Evolutionary conservation across 2,329 filamentous ascomycete species (phyloP).

Genomic region (Fusarium haematococcum): DNA sequence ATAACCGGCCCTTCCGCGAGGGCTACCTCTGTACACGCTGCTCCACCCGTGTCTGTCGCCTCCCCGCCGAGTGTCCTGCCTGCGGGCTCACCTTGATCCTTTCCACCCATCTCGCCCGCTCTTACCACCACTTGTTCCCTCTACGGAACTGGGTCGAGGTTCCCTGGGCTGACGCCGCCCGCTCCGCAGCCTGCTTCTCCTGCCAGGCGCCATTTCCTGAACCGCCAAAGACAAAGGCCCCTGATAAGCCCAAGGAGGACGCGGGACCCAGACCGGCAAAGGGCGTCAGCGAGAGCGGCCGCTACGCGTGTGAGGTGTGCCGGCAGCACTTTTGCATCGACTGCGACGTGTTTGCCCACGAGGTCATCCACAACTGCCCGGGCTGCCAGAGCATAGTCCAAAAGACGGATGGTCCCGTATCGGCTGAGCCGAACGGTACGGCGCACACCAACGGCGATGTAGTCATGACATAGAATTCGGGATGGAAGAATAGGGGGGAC

Average conservation of each 20-base stretch:
- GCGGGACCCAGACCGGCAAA: conserved; percentile 53
- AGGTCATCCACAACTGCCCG: conserved; percentile 95
- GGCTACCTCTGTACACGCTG: conserved; percentile 95
- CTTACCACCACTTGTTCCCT: conserved; percentile 93
- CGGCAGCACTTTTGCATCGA: conserved; percentile 95
- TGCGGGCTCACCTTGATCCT: conserved; percentile 94
- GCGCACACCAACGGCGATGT: conserved; percentile 56
- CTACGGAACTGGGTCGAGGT: conserved; percentile 93
- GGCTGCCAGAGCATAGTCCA: conserved; percentile 75
- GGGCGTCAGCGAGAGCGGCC: conserved; percentile 84
- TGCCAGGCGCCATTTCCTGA: conserved; percentile 81
- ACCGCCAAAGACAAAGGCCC: conserved; percentile 41
- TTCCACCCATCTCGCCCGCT: conserved; percentile 92
- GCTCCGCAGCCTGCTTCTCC: conserved; percentile 77
- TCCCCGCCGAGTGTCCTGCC: conserved; percentile 91
- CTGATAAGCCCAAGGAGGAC: conserved; percentile 41
- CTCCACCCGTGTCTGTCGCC: conserved; percentile 85
- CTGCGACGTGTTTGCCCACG: conserved; percentile 95
- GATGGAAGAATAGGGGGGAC: neutral
- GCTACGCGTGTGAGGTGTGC: conserved; percentile 93
- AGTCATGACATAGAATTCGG: conserved; percentile 50
- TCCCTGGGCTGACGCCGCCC: conserved; percentile 78
- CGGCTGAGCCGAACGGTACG: conserved; percentile 47
- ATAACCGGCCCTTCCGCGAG: conserved; percentile 82
- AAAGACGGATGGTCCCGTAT: conserved; percentile 24